Evolutionary conservation across 768 basidiomycete species (phyloP).

Genomic region (Harrya chromipes): DNA sequence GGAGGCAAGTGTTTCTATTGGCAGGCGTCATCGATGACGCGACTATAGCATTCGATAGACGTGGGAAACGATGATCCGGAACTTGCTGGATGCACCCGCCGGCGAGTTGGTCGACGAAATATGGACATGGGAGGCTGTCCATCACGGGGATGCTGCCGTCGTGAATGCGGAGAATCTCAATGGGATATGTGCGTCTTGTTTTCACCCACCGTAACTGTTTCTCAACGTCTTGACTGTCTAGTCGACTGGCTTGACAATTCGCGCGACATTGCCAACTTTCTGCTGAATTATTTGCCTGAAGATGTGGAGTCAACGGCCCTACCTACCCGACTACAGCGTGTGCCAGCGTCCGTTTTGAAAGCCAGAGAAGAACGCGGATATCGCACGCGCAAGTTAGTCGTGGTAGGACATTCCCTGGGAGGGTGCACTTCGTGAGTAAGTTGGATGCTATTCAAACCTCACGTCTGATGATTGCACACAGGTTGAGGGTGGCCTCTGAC

Average conservation of each 20-base stretch:
- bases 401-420: constrained; percentile 82
- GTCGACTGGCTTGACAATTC: constrained; percentile 78
- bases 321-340: constrained; percentile 52
- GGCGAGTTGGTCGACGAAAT: constrained; percentile 57
- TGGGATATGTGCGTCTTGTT: constrained; percentile 49
- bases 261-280: constrained; percentile 77
- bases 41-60: constrained; percentile 45
- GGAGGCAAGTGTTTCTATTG: constrained; percentile 49
- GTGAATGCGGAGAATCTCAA: constrained; percentile 59
- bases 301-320: constrained; percentile 32
- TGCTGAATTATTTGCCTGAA: constrained; percentile 63
- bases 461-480: constrained; percentile 24
- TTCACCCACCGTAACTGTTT: not conserved
- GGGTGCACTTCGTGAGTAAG: constrained; percentile 67
- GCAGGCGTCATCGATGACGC: not conserved
- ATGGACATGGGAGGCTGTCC: constrained; percentile 80
- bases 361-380: constrained; percentile 49
- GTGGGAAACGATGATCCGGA: constrained; percentile 68
- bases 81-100: constrained; percentile 46
- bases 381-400: constrained; percentile 52
- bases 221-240: constrained; percentile 23
- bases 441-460: not conserved
- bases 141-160: constrained; percentile 82
- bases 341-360: constrained; percentile 41
- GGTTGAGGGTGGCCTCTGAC: constrained; percentile 61